Evolutionary conservation across 2,329 filamentous ascomycete genomes (phyloP).

Genomic region (Cryphonectria radicalis): DNA sequence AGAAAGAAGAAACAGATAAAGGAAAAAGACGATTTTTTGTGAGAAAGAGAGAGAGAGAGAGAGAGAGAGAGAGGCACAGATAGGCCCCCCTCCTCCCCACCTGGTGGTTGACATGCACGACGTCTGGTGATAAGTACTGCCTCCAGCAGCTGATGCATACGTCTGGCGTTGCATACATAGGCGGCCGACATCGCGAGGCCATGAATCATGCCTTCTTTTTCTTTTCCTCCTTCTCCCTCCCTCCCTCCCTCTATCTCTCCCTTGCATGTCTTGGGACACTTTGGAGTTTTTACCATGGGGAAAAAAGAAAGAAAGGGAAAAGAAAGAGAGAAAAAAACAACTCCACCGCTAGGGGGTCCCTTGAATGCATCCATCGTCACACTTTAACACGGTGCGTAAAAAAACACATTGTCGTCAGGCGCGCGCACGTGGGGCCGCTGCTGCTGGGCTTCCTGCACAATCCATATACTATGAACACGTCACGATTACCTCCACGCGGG

Average conservation of each 20-base stretch:
- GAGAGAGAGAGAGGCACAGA: not conserved
- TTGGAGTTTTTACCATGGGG: not conserved
- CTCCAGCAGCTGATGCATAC: slow-evolving; percentile 6
- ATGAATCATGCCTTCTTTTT: not conserved
- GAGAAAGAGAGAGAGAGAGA: not conserved
- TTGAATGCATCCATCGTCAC: not conserved
- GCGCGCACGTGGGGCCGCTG: not conserved
- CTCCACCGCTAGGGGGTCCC: not conserved
- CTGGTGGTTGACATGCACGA: slow-evolving; percentile 7
- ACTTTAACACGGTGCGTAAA: not conserved
- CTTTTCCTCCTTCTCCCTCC: too few species aligned
- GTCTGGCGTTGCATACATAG: not conserved
- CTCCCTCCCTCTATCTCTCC: too few species aligned
- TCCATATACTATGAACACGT: not conserved
- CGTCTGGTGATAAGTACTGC: slow-evolving; percentile 12
- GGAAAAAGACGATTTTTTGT: not conserved
- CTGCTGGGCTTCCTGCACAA: too few species aligned
- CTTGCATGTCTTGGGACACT: not conserved
- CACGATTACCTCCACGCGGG: not conserved
- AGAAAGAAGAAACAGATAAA: not conserved
- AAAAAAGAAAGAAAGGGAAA: not conserved
- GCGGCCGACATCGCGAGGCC: not conserved
- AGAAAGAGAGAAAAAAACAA: not conserved
- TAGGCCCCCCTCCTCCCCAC: not conserved
- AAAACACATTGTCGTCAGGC: not conserved